Evolutionary conservation across 2,329 filamentous ascomycete genomes (phyloP), one percentile per base, ranked within the genome.

Genomic region (Penicillium sp.): DNA sequence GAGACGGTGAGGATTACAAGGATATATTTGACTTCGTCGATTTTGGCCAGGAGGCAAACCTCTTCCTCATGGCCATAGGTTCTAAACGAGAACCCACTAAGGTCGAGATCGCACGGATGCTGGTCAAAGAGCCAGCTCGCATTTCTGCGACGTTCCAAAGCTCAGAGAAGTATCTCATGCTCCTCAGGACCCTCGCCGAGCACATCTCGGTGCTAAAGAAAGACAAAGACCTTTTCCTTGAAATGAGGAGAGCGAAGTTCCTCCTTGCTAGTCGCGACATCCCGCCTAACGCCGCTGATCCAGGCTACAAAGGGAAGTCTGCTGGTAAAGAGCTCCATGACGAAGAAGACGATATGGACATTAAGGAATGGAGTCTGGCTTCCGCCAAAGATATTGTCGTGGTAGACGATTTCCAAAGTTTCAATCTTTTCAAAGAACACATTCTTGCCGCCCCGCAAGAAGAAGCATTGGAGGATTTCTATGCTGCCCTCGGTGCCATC

Each of bases 21-120:
- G 88, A 95, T 28, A 95, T 99, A 28, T 95, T 99, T 58, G 90
- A 97, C 65, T 99, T 96, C 69, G 91, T 97, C 12, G 88, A 97
- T 66, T 99, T 96, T 72, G 90, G 92, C 0, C 74, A 79, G 29
- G 84, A 92, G 64, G 92, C 89, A 2, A 97, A 97, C 62, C 77
- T 87, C 0, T 99, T 99, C 63, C 74, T 99, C 14, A 81, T 90
- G 60, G 88, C 88, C 54, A 89, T 91, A 56, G 93, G 93, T 9
- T 92, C 90, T 2, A 96, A 95, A 70, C 84, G 82, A 55, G 92
- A 99, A 68, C 93, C 93, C 3, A 95, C 87, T 2, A 93, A 88
- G 60, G 68, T 81, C 2, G 93, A 99, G 68, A 81, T 99, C 58
- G 92, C 91, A 4, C 79, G 82, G 33, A 83, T 95, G 69, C 80